Conservation (phyloP, 2,329 filamentous ascomycete genomes). For the Fusarium xyrophilum region DNA sequence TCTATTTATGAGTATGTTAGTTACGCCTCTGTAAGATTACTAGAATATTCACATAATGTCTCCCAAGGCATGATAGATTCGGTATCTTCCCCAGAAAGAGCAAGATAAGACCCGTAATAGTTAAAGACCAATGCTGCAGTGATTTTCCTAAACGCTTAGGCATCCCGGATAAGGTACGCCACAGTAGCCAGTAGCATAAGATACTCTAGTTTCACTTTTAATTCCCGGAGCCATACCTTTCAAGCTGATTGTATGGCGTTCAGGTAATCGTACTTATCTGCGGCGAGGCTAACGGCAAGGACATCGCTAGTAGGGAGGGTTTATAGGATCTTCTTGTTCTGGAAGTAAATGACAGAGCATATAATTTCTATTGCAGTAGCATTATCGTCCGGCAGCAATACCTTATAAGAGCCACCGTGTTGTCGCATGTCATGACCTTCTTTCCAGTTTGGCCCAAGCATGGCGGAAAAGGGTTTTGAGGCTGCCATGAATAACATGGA, state of each 20-base stretch:
- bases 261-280: neutral
- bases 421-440: neutral
- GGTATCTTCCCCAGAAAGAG: rapidly evolving
- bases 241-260: rapidly evolving
- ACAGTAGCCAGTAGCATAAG: neutral
- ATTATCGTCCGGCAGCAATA: rapidly evolving
- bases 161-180: rapidly evolving
- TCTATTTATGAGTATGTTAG: neutral
- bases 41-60: neutral
- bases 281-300: rapidly evolving
- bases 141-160: rapidly evolving
- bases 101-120: rapidly evolving
- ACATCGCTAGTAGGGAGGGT: neutral
- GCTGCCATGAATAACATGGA: neutral
- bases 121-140: rapidly evolving
- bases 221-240: rapidly evolving
- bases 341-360: neutral
- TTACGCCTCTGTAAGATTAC: rapidly evolving
- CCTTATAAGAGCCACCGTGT: rapidly evolving
- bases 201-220: rapidly evolving
- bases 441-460: neutral
- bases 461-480: rapidly evolving
- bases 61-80: neutral
- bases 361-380: neutral
- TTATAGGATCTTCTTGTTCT: neutral